Evolutionary conservation across 345 rosid genomes (phyloP), one percentile per base, ranked within the genome.

Genomic region (Brassica napus): DNA sequence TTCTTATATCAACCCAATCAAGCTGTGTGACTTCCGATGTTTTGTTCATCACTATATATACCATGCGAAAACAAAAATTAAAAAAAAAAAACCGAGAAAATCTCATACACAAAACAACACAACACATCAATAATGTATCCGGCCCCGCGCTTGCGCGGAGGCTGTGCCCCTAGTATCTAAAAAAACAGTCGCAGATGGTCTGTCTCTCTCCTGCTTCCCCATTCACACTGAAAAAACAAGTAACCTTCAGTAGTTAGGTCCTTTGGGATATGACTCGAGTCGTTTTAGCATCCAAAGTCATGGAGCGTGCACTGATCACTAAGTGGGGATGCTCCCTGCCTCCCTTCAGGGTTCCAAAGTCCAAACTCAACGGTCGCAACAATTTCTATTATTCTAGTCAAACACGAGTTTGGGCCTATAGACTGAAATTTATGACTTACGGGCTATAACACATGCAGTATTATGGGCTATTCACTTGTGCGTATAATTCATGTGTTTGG

Each of bases 381-480:
- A 15, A 52, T 4, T 23, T 9, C 5, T 58, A 18, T 5, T 18
- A 7, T 55, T 26, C 12, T 58, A 58, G 2, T 23, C 30, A 9
- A 26, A 59, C 32, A 23, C 30, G n/a, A 59, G 31, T 59, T 65
- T 67, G 67, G 73, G 44, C 59, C n/a, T 67, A 4, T 14, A 6
- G 31, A 16, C 32, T 75, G 34, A 26, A 26, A 32, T 32, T 42
- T 3, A 30, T 24, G 23, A 15, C 18, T 6, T 9, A 68, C 68
- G 73, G 68, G 49, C 58, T 57, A 6, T 4, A 39, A 21, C 34
- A 42, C 21, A 67, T 57, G 18, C 3, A 9, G 4, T 8, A 7
- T 18, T 68, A 58, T 76, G 54, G 49, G 49, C 42, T 16, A 23
- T 52, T 71, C 7, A 52, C 65, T 63, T 49, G 31, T 47, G 57